A percentile compares a stretch with the other conserved stretches of the same genome.
Conservation (phyloP, 768 basidiomycete genomes). For the Infundibulicybe gibba region DNA sequence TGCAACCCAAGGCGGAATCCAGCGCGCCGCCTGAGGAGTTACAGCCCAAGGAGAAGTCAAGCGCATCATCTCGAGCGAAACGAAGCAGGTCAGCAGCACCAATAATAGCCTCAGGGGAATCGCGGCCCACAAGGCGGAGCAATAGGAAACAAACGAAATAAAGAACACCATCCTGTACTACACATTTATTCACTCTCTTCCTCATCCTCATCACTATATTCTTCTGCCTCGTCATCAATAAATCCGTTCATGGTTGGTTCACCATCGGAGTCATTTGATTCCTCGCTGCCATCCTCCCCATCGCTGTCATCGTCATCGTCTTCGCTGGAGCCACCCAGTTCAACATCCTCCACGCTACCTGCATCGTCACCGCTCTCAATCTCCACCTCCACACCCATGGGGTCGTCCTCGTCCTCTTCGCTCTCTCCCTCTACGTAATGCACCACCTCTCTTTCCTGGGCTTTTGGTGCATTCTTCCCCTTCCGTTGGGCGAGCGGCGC, state of each 20-base stretch:
- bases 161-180: conserved; percentile 4
- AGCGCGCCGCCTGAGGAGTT: no score
- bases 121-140: conserved; percentile 1
- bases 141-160: conserved; percentile 2
- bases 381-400: conserved; percentile 51
- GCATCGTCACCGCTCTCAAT: conserved; percentile 65
- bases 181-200: conserved; percentile 47
- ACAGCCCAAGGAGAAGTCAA: no score
- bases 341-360: conserved; percentile 78
- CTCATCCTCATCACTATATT: conserved; percentile 49
- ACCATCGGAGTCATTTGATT: conserved; percentile 40
- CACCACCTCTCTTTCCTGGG: conserved; percentile 32
- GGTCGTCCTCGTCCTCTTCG: conserved; percentile 54
- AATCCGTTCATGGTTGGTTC: conserved; percentile 45
- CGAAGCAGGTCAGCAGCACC: no score
- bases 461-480: conserved; percentile 26
- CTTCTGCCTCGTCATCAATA: conserved; percentile 63
- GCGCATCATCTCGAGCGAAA: no score
- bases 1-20: no score
- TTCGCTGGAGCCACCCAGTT: conserved; percentile 62
- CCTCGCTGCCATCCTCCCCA: conserved; percentile 37
- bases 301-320: conserved; percentile 42
- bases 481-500: conserved; percentile 44
- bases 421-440: conserved; percentile 83
- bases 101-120: no score